Conservation (phyloP, 768 basidiomycete genomes). For the Sistotremastrum suecicum region DNA sequence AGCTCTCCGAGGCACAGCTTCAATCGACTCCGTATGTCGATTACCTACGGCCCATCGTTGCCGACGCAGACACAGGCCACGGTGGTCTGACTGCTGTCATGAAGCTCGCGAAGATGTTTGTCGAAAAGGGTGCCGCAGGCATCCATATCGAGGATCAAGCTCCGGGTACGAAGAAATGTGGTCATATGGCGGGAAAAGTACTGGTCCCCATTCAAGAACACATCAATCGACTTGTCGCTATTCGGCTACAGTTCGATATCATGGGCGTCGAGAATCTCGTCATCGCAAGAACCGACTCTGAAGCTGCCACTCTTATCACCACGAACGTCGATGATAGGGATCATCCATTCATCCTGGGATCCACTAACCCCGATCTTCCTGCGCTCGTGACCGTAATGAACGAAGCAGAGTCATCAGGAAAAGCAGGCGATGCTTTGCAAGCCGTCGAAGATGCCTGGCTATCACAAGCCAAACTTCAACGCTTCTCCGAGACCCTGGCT, state of each 20-base stretch:
- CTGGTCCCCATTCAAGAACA: slow-evolving; percentile 96
- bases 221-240: slow-evolving; percentile 94
- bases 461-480: slow-evolving; percentile 56
- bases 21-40: slow-evolving; percentile 60
- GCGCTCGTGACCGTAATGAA: slow-evolving; percentile 73
- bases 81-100: slow-evolving; percentile 96
- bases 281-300: slow-evolving; percentile 90
- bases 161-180: slow-evolving; percentile 92
- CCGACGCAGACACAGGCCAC: slow-evolving; percentile 97
- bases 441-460: slow-evolving; percentile 84
- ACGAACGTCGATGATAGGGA: slow-evolving; percentile 97
- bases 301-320: slow-evolving; percentile 93
- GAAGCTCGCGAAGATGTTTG: slow-evolving; percentile 98
- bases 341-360: slow-evolving; percentile 91
- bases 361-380: slow-evolving; percentile 56
- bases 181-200: slow-evolving; percentile 92
- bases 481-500: slow-evolving; percentile 63
- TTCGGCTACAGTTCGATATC: slow-evolving; percentile 94
- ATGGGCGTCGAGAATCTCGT: slow-evolving; percentile 96
- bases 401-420: slow-evolving; percentile 70
- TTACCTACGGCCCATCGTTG: slow-evolving; percentile 88
- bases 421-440: slow-evolving; percentile 69
- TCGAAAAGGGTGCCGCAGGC: slow-evolving; percentile 95
- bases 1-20: slow-evolving; percentile 56
- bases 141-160: slow-evolving; percentile 98